Evolutionary conservation across 2,329 filamentous ascomycete genomes (phyloP).

Genomic region (Beauveria bassiana): DNA sequence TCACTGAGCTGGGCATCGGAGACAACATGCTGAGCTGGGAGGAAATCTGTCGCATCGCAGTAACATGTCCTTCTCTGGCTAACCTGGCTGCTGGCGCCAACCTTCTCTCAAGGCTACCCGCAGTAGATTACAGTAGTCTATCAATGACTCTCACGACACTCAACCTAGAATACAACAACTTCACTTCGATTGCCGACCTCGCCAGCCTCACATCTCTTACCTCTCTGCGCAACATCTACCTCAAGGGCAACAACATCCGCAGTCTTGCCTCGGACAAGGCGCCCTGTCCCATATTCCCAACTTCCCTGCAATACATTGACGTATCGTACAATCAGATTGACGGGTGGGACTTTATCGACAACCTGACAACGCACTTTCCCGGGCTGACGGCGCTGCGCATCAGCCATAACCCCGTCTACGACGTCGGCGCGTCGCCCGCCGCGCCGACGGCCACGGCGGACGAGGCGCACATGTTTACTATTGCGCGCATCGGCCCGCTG

Average conservation of each 20-base stretch:
- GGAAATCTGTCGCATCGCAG: conserved; percentile 48
- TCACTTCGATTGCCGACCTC: conserved; percentile 52
- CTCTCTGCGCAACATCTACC: conserved; percentile 51
- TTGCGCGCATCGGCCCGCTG: conserved; percentile 65
- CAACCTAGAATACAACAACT: conserved; percentile 65
- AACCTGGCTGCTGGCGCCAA: conserved; percentile 50
- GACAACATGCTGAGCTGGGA: conserved; percentile 61
- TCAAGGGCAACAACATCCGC: conserved; percentile 71
- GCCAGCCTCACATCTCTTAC: conserved; percentile 42
- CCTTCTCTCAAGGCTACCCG: conserved; percentile 44
- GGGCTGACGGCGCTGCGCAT: conserved; percentile 68
- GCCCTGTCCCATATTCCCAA: conserved; percentile 40
- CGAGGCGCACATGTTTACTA: conserved; percentile 81
- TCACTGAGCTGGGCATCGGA: conserved; percentile 57
- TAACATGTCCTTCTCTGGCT: conserved; percentile 44
- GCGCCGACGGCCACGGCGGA: conserved; percentile 51
- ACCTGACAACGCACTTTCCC: conserved; percentile 60
- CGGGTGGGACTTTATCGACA: conserved; percentile 68
- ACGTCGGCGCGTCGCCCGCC: conserved; percentile 37
- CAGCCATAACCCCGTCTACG: conserved; percentile 78
- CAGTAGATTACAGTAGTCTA: conserved; percentile 31
- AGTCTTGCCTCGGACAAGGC: conserved; percentile 23
- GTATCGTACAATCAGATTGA: conserved; percentile 64
- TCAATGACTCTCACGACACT: conserved; percentile 50
- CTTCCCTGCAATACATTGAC: conserved; percentile 57